These are phyloP conservation scores for Curvularia verruculosa DNA, from an alignment of 2,329 filamentous ascomycete genomes.

Conservation along the genomic window DNA sequence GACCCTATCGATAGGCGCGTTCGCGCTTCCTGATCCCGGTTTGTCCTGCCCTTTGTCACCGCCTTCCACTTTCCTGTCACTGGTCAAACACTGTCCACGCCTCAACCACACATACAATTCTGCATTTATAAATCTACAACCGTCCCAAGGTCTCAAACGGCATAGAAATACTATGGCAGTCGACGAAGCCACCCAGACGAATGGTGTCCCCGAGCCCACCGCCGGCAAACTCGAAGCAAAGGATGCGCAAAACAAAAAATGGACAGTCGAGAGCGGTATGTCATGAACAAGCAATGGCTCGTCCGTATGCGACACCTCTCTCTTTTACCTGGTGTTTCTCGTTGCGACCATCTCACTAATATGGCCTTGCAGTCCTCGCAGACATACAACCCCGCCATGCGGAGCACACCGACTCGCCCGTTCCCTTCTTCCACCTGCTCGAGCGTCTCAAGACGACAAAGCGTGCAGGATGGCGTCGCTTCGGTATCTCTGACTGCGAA, in stretches of 20 bases:
- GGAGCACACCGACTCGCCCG: conserved; percentile 70
- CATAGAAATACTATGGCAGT: conserved; percentile 26
- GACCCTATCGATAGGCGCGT: conserved; percentile 27
- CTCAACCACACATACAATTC: background rate
- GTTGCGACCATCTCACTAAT: conserved; percentile 4
- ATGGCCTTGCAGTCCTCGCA: conserved; percentile 61
- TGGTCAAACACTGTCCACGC: conserved; percentile 10
- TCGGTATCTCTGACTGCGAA: conserved; percentile 77
- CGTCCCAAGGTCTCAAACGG: background rate
- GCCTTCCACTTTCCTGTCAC: conserved; percentile 12
- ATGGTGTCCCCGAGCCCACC: conserved; percentile 43
- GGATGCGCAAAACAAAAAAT: conserved; percentile 29
- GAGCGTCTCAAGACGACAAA: conserved; percentile 95
- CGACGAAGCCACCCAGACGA: conserved; percentile 52
- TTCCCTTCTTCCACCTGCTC: conserved; percentile 93
- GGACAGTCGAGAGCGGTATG: conserved; percentile 57
- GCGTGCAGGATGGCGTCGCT: conserved; percentile 93
- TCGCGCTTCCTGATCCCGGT: conserved; percentile 55
- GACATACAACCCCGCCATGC: conserved; percentile 65
- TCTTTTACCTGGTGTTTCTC: conserved; percentile 11
- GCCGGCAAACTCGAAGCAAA: conserved; percentile 46
- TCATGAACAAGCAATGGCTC: conserved; percentile 34
- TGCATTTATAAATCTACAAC: background rate
- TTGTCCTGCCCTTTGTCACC: conserved; percentile 11
- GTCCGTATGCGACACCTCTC: conserved; percentile 44